phyloP scores from a whole-genome alignment of 2,329 filamentous ascomycete species.

The Orbilia blumenaviensis region DNA sequence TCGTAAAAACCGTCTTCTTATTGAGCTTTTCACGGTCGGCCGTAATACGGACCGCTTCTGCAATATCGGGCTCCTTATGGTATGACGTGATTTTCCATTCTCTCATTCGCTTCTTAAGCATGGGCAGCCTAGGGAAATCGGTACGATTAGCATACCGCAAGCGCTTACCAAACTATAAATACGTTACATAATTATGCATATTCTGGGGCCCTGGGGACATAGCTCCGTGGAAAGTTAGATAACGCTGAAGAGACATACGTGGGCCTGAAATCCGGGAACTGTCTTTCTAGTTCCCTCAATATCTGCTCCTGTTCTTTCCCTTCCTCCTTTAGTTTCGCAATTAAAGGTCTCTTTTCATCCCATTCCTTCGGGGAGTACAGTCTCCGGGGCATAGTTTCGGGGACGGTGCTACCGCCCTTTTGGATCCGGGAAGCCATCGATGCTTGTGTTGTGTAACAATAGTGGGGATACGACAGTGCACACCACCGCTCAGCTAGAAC shows the following conservation, averaged over 20 bases:
- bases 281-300: slow-evolving; percentile 31
- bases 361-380: slow-evolving; percentile 26
- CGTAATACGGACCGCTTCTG: slow-evolving; percentile 31
- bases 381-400: slow-evolving; percentile 15
- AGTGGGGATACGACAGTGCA: background rate
- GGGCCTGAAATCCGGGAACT: slow-evolving; percentile 34
- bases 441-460: slow-evolving; percentile 15
- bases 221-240: background rate
- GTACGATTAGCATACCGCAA: background rate
- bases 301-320: slow-evolving; percentile 34
- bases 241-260: slow-evolving; percentile 28
- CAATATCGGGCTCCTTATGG: slow-evolving; percentile 40
- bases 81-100: slow-evolving; percentile 40
- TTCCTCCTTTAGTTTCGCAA: slow-evolving; percentile 18
- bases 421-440: background rate
- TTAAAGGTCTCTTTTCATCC: slow-evolving; percentile 33
- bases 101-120: slow-evolving; percentile 45
- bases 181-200: background rate
- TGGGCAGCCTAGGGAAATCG: slow-evolving; percentile 11
- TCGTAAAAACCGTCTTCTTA: slow-evolving; percentile 35
- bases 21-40: slow-evolving; percentile 36
- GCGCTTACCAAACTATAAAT: background rate
- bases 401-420: background rate
- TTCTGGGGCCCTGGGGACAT: background rate
- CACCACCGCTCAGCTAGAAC: background rate